phyloP scores from a whole-genome alignment of 2,329 filamentous ascomycete genomes.

The Ramichloridium luteum region DNA sequence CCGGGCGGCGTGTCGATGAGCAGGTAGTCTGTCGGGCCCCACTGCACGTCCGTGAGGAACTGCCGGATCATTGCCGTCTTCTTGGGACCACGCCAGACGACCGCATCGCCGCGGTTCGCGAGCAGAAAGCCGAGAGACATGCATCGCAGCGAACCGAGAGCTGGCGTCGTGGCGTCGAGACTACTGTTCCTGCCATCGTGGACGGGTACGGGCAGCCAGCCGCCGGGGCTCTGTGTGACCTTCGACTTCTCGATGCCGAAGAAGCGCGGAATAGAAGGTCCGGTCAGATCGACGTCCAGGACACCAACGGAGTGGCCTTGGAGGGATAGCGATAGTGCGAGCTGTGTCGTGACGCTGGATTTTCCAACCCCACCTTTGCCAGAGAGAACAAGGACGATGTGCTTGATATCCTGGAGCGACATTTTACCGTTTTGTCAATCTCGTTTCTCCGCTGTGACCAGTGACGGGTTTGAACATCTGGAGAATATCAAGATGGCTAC shows the following conservation, averaged over 20 bases:
- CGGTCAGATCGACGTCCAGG: constrained; percentile 90
- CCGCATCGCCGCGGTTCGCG: constrained; percentile 69
- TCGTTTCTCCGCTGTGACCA: too few species aligned
- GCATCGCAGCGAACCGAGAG: constrained; percentile 56
- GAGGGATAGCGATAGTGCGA: constrained; percentile 77
- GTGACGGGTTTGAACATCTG: too few species aligned
- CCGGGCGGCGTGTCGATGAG: constrained; percentile 93
- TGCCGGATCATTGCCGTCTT: constrained; percentile 99
- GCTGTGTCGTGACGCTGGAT: constrained; percentile 92
- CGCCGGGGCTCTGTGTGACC: constrained; percentile 79
- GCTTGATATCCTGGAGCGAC: constrained; percentile 59
- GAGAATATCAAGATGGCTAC: too few species aligned
- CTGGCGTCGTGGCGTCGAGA: constrained; percentile 9
- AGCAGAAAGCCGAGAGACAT: constrained; percentile 93
- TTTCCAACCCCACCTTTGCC: constrained; percentile 98
- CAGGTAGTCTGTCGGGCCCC: constrained; percentile 79
- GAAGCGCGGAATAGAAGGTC: constrained; percentile 90
- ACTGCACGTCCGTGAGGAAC: constrained; percentile 83
- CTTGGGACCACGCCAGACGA: constrained; percentile 95
- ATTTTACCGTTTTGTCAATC: too few species aligned
- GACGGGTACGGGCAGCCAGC: constrained; percentile 82
- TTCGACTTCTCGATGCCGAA: constrained; percentile 81
- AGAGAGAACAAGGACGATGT: constrained; percentile 74
- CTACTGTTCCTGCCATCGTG: constrained; percentile 41
- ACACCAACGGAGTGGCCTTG: constrained; percentile 84